These are phyloP conservation scores for Vitis riparia DNA, from an alignment of 164 flowering plant genomes.

Conservation along the genomic window DNA sequence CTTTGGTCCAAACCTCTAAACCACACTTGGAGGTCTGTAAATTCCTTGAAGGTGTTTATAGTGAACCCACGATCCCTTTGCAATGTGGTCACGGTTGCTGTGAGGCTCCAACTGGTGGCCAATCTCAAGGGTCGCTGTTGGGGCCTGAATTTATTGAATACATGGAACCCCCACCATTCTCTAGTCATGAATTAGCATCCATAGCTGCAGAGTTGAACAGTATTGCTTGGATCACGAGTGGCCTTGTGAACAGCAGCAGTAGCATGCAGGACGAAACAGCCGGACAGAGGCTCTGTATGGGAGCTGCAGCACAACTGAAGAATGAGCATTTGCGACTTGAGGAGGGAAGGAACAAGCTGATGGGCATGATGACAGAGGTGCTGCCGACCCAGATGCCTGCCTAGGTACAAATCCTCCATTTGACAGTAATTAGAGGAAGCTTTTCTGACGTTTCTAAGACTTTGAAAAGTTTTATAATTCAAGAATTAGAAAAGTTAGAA, in stretches of 20 bases:
- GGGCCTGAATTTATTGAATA: conserved; percentile 63
- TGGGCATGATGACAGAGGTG: conserved; percentile 32
- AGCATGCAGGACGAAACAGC: conserved; percentile 20
- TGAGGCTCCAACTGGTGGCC: conserved; percentile 7
- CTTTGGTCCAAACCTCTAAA: conserved; percentile 32
- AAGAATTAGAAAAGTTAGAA: no score
- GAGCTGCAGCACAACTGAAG: conserved; percentile 12
- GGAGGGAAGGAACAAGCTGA: conserved; percentile 35
- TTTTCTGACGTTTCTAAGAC: no score
- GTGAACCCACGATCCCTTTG: conserved; percentile 41
- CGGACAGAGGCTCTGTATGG: conserved; percentile 15
- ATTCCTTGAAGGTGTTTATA: conserved; percentile 27
- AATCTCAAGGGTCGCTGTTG: conserved; percentile 33
- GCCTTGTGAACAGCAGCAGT: conserved; percentile 40
- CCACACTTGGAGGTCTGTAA: conserved; percentile 23
- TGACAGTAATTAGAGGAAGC: no score
- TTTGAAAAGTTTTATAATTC: no score
- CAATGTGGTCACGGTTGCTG: conserved; percentile 58
- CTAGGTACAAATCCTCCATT: no score
- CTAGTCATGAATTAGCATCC: conserved; percentile 54
- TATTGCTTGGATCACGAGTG: conserved; percentile 78
- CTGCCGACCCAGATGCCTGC: conserved; percentile 29
- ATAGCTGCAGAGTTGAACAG: conserved; percentile 70
- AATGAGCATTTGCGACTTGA: conserved; percentile 28
- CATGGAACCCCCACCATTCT: conserved; percentile 33